These are phyloP conservation scores for Vitis vinifera DNA, from an alignment of 164 flowering plant species.

Conservation along the genomic window DNA sequence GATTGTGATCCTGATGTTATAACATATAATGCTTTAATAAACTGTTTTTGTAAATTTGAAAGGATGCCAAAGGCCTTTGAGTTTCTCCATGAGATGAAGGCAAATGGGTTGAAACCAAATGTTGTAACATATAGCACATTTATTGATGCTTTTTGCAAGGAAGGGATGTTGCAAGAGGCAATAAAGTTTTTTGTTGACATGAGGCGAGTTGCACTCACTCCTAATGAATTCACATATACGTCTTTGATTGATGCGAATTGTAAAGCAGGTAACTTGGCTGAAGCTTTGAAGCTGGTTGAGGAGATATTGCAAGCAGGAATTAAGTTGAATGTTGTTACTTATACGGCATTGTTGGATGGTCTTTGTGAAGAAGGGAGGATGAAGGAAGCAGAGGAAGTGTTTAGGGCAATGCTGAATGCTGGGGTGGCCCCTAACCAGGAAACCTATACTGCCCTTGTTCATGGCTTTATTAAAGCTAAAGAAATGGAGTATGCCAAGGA, in stretches of 20 bases:
- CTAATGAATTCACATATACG: constrained; percentile 81
- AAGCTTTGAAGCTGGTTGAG: constrained; percentile 56
- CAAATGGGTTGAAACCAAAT: constrained; percentile 68
- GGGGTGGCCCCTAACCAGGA: constrained; percentile 53
- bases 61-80: constrained; percentile 53
- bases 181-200: constrained; percentile 73
- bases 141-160: constrained; percentile 84
- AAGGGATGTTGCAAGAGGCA: constrained; percentile 73
- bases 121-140: constrained; percentile 83
- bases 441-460: constrained; percentile 62
- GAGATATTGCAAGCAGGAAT: constrained; percentile 65
- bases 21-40: constrained; percentile 75
- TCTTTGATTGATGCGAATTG: constrained; percentile 75
- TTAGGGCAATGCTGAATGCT: constrained; percentile 44
- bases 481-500: constrained; percentile 44
- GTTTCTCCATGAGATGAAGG: constrained; percentile 64
- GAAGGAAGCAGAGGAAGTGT: constrained; percentile 64
- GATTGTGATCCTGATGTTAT: constrained; percentile 76
- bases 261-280: constrained; percentile 58
- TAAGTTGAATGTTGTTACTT: constrained; percentile 61
- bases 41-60: constrained; percentile 69
- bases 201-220: constrained; percentile 63
- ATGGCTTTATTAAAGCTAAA: constrained; percentile 63
- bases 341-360: constrained; percentile 71
- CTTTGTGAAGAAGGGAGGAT: constrained; percentile 63